Base-by-base conservation (phyloP, 352 stramenopile species). In the Globisporangium perplexum region DNA sequence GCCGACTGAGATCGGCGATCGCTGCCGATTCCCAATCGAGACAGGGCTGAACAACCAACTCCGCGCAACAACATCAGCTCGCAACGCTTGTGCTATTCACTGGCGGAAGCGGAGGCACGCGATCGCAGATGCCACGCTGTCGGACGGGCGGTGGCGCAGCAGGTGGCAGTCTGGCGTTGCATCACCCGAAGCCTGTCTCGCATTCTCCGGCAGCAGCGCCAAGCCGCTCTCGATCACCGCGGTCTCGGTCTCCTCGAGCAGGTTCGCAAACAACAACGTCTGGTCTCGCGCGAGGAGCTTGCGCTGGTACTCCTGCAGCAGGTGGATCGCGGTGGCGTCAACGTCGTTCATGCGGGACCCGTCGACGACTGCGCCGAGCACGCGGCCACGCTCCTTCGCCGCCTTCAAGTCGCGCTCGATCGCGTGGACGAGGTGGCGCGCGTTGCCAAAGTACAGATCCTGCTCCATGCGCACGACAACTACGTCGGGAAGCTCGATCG, bases 401-500 rank as follows among this genome's bases (percentile, higher is more conserved):
- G 67, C 50, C 18, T 85, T 57, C 0, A 80, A 49, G 5, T 61
- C 53, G 5, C 57, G 64, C 43, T 84, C 66, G 3, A 86, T 67
- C 17, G 74, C 75, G 15, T 83, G 71, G 53, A 83, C 71, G 24
- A 86, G 72, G 59, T 83, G 77, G n/a, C 70, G 69, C 31, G 66
- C 59, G 55, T 90, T 90, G 28, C 72, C 80, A 66, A 88, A 88
- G 61, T 88, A 90, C 20, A 90, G 60, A 15, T 78, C 69, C 36
- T 81, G 73, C 50, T 85, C 77, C 45, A 88, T 71, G 30, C 74
- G 73, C 57, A 90, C 69, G 4, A 77, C 49, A 23, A 90, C 61
- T 11, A 84, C 57, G 24, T 88, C 75, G 17, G 60, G 64, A 8
- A 80, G 57, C 41, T 65, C 60, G 18, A 44, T 18, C 8, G 46